Percentiles rank a stretch among this genome's conserved stretches.
Conservation (phyloP, 1,139 yeast genomes). For the Sugiyamaella xylanicola region DNA sequence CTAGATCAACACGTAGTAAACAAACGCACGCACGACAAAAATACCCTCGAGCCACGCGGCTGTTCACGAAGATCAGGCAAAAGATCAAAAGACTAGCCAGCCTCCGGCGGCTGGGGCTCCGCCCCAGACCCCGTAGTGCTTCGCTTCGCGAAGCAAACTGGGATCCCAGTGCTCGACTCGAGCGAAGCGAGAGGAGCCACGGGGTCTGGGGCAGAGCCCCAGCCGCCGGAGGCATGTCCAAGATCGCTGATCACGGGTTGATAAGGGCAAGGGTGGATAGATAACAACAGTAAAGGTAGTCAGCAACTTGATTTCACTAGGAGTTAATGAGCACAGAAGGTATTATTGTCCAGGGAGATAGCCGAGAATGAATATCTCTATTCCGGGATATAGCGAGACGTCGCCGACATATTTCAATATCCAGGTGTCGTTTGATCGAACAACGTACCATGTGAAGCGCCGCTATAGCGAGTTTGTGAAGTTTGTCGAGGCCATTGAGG, state of each 20-base stretch:
- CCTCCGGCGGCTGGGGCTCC: not conserved
- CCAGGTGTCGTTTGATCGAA: constrained; percentile 39
- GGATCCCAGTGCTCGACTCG: not conserved
- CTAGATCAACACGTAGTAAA: not conserved
- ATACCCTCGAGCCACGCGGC: constrained; percentile 2
- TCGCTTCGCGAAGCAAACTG: not conserved
- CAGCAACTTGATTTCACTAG: not conserved
- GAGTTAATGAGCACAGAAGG: not conserved
- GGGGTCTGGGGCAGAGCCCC: constrained; percentile 3
- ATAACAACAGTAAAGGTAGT: not conserved
- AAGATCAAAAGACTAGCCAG: no score
- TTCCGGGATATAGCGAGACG: constrained; percentile 41
- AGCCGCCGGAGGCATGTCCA: not conserved
- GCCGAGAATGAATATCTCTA: constrained; percentile 34
- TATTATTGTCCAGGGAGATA: not conserved
- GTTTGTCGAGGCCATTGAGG: constrained; percentile 51
- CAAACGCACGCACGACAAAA: not conserved
- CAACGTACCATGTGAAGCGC: constrained; percentile 43
- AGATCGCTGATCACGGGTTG: not conserved
- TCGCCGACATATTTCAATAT: constrained; percentile 45
- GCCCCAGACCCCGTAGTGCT: not conserved
- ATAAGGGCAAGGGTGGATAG: not conserved
- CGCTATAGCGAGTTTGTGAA: constrained; percentile 57
- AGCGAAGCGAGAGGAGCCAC: not conserved
- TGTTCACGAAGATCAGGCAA: no score